Conservation (phyloP, 2,329 filamentous ascomycete genomes). For the Bipolaris victoriae region DNA sequence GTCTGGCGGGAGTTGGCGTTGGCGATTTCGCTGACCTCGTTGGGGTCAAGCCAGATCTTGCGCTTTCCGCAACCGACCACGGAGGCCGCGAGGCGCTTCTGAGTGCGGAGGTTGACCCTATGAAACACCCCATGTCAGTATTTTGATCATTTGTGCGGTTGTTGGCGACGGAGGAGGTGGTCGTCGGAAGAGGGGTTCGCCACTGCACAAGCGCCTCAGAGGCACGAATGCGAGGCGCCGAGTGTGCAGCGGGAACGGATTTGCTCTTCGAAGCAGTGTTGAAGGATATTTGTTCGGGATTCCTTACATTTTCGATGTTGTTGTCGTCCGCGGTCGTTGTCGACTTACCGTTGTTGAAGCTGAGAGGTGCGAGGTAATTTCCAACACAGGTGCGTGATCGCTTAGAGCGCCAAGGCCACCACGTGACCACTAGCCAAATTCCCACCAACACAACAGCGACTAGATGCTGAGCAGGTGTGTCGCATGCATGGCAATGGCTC, state of each 20-base stretch:
- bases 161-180: constrained; percentile 26
- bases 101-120: constrained; percentile 99
- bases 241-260: constrained; percentile 24
- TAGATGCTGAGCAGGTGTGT: background rate
- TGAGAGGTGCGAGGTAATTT: constrained; percentile 7
- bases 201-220: constrained; percentile 36
- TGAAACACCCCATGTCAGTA: constrained; percentile 40
- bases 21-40: constrained; percentile 98
- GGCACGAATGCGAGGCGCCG: constrained; percentile 31
- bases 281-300: constrained; percentile 26
- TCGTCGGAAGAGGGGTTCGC: constrained; percentile 45
- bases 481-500: background rate
- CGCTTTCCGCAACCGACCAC: constrained; percentile 99
- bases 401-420: constrained; percentile 16
- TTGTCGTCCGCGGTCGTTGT: constrained; percentile 46
- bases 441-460: constrained; percentile 3
- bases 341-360: constrained; percentile 24
- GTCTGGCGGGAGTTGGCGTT: constrained; percentile 99
- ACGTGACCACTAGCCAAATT: constrained; percentile 16
- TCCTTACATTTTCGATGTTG: constrained; percentile 52
- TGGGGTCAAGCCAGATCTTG: constrained; percentile 99
- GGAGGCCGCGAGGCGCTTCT: constrained; percentile 99
- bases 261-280: constrained; percentile 25
- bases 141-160: constrained; percentile 26
- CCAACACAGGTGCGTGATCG: constrained; percentile 16